A percentile compares a stretch with the other conserved stretches of the same genome.
phyloP scores from a whole-genome alignment of 1,284 basidiomycete genomes.

The Boletus coffeatus region DNA sequence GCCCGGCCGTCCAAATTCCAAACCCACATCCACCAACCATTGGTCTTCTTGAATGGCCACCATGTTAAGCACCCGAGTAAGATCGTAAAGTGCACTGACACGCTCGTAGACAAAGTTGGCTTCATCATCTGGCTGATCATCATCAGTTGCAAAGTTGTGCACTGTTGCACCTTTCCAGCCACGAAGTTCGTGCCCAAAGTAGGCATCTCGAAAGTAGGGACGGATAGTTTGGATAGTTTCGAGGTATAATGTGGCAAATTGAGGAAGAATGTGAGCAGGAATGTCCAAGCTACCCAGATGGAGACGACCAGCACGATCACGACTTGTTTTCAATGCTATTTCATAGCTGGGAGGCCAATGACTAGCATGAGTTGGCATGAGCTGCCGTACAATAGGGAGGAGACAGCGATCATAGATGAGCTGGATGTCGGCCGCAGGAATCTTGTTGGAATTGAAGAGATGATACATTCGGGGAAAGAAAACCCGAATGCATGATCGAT shows the following conservation, averaged over 20 bases:
- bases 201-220: constrained; percentile 6
- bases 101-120: background rate
- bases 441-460: background rate
- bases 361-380: constrained; percentile 8
- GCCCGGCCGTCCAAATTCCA: background rate
- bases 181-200: constrained; percentile 14
- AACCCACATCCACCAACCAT: constrained; percentile 1
- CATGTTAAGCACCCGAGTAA: background rate
- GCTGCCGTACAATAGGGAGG: background rate
- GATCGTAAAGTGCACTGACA: background rate
- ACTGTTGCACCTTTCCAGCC: constrained; percentile 8
- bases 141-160: constrained; percentile 3
- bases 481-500: background rate
- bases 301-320: background rate
- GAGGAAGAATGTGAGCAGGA: background rate
- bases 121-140: background rate
- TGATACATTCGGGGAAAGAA: constrained; percentile 13
- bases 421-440: background rate
- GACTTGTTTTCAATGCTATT: background rate
- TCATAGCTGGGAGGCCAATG: constrained; percentile 9
- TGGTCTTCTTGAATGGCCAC: background rate
- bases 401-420: constrained; percentile 4
- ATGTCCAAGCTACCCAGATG: constrained; percentile 1
- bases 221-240: background rate
- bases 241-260: background rate